Conservation (phyloP, 2,329 filamentous ascomycete species). For the Pseudogymnoascus sp. region DNA sequence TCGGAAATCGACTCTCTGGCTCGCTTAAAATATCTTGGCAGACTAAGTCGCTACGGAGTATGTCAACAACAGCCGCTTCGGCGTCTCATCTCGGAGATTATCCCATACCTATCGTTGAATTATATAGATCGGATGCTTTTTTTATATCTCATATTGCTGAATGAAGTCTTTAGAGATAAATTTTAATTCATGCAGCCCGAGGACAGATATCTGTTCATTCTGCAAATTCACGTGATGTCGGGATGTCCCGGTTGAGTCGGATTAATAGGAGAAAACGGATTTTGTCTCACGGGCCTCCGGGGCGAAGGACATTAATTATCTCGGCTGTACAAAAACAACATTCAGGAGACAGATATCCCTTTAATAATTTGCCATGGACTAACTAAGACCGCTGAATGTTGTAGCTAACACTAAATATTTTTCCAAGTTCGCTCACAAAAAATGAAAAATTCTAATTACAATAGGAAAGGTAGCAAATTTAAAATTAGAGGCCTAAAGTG, state of each 20-base stretch:
- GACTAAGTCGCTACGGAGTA: background rate
- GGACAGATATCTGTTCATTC: background rate
- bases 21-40: conserved; percentile 12
- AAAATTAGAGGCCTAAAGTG: conserved; percentile 20
- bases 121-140: background rate
- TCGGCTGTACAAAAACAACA: conserved; percentile 1
- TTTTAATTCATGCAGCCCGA: background rate
- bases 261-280: conserved; percentile 11
- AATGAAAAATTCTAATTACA: conserved; percentile 4
- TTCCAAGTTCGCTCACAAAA: conserved; percentile 8
- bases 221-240: conserved; percentile 6
- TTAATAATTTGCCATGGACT: background rate
- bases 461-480: background rate
- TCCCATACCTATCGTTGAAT: background rate
- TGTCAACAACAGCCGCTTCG: conserved; percentile 5
- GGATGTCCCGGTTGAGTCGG: conserved; percentile 5
- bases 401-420: conserved; percentile 8
- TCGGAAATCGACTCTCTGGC: conserved; percentile 11
- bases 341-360: conserved; percentile 6
- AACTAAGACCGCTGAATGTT: conserved; percentile 6
- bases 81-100: background rate
- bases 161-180: conserved; percentile 6
- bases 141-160: background rate
- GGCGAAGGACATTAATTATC: background rate
- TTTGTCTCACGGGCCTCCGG: background rate